Base-by-base conservation (phyloP, 2,329 filamentous ascomycete species). In the Fusarium heterosporum region DNA sequence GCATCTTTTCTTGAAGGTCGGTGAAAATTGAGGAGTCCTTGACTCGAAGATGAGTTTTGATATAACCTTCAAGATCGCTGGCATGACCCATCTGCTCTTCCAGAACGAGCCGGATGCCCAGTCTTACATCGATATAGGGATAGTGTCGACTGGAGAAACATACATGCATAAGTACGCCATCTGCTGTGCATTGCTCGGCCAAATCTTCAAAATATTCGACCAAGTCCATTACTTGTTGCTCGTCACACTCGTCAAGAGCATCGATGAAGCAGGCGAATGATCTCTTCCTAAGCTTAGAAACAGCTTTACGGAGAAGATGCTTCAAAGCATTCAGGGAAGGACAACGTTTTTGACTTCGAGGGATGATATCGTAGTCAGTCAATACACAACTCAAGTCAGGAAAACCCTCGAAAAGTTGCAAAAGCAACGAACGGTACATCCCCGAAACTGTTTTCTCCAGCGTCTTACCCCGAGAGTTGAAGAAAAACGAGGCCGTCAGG, bases 91-190 rank as follows among this genome's bases (percentile, higher is more conserved):
- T 1, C 10, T 76, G 71, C 0, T 54, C 29, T 29, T 80, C 77
- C 0, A 80, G 28, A 0, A 61, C 54, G 1, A 79, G 39, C 8
- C 59, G 25, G 0, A 76, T 48, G 2, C 77, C 76, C 0, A 67
- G 70, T 6, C 26, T 17, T 2, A 80, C 69, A 0, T 51, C 74
- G 22, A 85, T 79, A 8, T 79, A 55, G 0, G 83, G 83, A 19
- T 84, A 85, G 34, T 84, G 80, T 0, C 84, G 74, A 46, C 82
- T 85, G 0, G 83, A 82, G 4, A 85, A 78, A 49, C 80, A 84
- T 0, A 82, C 66, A 0, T 60, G 71, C 0, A 85, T 67, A 0
- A 30, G 5, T 0, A 70, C 41, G 0, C 49, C 45, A 0, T 22
- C 7, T 1, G 36, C 34, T 0, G 12, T 4, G 7, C 41, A 59